A percentile compares a stretch with the other conserved stretches of the same genome.
Evolutionary conservation across 495 filamentous ascomycete species (phyloP).

Genomic region (Opeltia flavorubescens): DNA sequence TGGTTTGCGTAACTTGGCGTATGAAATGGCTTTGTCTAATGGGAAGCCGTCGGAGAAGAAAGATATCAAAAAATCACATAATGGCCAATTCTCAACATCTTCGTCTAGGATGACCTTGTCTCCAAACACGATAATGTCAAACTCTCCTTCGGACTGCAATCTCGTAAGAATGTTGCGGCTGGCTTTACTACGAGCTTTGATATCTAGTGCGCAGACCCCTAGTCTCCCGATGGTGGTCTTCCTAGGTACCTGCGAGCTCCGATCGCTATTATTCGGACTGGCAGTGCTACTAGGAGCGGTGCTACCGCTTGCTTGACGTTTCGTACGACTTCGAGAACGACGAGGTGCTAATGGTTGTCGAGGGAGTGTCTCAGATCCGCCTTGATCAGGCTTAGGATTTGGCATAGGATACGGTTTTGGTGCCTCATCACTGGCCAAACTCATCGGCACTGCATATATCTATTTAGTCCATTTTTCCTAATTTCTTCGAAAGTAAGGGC

Average conservation of each 20-base stretch:
- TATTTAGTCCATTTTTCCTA: too few relatives aligned
- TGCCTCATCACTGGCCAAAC: background rate
- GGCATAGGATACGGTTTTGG: background rate
- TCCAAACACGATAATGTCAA: conserved; percentile 92
- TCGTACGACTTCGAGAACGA: conserved; percentile 58
- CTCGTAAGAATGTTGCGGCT: conserved; percentile 89
- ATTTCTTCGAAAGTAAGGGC: background rate
- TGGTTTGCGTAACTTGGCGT: conserved; percentile 78
- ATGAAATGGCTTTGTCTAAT: conserved; percentile 90
- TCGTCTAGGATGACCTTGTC: conserved; percentile 95
- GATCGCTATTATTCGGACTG: conserved; percentile 21
- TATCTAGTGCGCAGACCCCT: conserved; percentile 88
- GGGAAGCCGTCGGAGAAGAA: conserved; percentile 98
- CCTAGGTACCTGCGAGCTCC: conserved; percentile 12
- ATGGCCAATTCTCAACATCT: conserved; percentile 62
- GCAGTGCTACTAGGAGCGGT: conserved; percentile 55
- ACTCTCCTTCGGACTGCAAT: conserved; percentile 77
- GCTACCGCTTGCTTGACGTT: conserved; percentile 57
- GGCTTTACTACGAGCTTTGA: conserved; percentile 92
- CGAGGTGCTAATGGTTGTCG: conserved; percentile 20
- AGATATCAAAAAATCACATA: conserved; percentile 84
- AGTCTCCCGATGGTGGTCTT: conserved; percentile 44
- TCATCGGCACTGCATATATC: conserved; percentile 1
- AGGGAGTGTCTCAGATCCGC: conserved; percentile 13
- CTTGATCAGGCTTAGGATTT: conserved; percentile 6